These are phyloP conservation scores for Sarcocystis neurona DNA, from an alignment of 169 alveolate genomes.

Conservation along the genomic window DNA sequence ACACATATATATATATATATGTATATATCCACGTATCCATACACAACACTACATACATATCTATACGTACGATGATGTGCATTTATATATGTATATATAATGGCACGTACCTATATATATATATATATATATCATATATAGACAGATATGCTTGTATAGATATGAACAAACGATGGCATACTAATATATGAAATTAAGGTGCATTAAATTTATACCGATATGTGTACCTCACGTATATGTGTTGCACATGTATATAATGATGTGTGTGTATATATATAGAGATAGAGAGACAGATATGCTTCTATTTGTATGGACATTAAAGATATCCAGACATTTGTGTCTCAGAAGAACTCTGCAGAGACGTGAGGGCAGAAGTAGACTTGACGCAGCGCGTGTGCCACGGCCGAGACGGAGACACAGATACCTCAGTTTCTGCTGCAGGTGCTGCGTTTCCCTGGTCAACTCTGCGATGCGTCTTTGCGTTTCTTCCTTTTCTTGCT, in stretches of 20 bases:
- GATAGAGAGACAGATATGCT: background rate
- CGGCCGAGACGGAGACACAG: background rate
- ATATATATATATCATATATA: background rate
- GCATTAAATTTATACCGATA: background rate
- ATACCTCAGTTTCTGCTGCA: too few relatives aligned
- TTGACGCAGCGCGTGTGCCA: background rate
- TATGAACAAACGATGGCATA: too few relatives aligned
- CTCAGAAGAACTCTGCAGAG: too few relatives aligned
- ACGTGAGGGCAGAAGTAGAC: background rate
- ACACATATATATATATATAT: too few relatives aligned
- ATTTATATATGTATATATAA: too few relatives aligned
- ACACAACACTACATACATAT: too few relatives aligned
- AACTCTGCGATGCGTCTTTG: background rate
- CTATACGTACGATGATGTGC: background rate
- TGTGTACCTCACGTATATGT: background rate
- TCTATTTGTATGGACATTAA: too few relatives aligned
- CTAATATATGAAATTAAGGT: too few relatives aligned
- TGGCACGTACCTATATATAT: background rate
- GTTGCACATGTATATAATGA: too few relatives aligned
- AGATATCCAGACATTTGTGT: too few relatives aligned
- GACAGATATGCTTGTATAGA: background rate
- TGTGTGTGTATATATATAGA: too few relatives aligned
- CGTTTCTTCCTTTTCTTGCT: background rate
- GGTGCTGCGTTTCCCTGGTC: background rate
- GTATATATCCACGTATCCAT: background rate